Conservation (phyloP, 2,329 filamentous ascomycete species). For the Elsinoe necatrix region DNA sequence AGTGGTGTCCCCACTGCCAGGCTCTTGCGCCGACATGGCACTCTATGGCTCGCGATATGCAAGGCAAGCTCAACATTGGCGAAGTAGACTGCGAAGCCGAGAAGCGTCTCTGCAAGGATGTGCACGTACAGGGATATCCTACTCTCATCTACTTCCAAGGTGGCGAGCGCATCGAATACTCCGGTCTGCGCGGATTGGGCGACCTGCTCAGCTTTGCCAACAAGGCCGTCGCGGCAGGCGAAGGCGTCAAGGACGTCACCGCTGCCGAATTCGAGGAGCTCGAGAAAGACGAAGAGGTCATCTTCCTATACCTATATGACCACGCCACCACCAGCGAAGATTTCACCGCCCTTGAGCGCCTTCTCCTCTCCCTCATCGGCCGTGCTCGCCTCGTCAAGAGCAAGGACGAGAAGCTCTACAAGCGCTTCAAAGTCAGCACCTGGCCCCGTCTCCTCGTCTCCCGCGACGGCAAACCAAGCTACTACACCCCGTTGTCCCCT, state of each 20-base stretch:
- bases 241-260: constrained; percentile 73
- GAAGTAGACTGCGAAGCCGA: constrained; percentile 93
- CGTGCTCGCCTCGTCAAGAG: constrained; percentile 91
- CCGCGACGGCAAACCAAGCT: constrained; percentile 78
- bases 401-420: constrained; percentile 62
- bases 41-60: constrained; percentile 84
- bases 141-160: constrained; percentile 90
- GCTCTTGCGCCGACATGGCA: constrained; percentile 85
- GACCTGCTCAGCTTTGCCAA: constrained; percentile 82
- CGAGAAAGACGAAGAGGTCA: constrained; percentile 88
- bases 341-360: constrained; percentile 75
- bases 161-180: constrained; percentile 85
- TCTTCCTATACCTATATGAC: constrained; percentile 97
- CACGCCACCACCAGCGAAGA: constrained; percentile 89
- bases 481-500: constrained; percentile 80
- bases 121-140: constrained; percentile 68
- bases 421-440: constrained; percentile 89
- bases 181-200: constrained; percentile 81
- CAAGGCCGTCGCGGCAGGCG: constrained; percentile 69
- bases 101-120: constrained; percentile 83
- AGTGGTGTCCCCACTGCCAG: constrained; percentile 95
- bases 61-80: constrained; percentile 79
- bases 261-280: constrained; percentile 67
- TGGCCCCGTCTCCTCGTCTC: constrained; percentile 92
- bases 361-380: constrained; percentile 81